Percentiles rank a stretch among this genome's conserved stretches.
phyloP scores from a whole-genome alignment of 345 rosid genomes.

The Bretschneidera sinensis region DNA sequence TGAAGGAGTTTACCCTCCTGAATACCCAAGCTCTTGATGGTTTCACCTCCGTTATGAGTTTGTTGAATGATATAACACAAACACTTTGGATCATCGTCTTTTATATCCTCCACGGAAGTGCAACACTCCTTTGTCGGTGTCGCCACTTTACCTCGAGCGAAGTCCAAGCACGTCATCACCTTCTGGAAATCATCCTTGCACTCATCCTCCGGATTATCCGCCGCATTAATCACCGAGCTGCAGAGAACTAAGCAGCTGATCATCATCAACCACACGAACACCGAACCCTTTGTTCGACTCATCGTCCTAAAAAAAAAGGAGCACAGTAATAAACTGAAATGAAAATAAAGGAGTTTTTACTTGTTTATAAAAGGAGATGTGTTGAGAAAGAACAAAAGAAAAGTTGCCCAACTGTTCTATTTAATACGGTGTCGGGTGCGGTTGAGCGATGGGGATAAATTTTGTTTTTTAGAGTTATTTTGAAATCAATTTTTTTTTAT shows the following conservation, averaged over 20 bases:
- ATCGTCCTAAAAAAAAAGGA: too few relatives aligned
- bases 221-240: neutral
- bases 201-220: slow-evolving; percentile 14
- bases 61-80: slow-evolving; percentile 69
- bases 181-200: slow-evolving; percentile 47
- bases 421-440: too few relatives aligned
- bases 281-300: neutral
- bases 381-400: too few relatives aligned
- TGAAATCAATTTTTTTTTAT: too few relatives aligned
- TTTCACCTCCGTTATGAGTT: slow-evolving; percentile 41
- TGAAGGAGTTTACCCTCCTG: slow-evolving; percentile 59
- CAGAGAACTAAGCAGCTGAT: neutral
- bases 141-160: slow-evolving; percentile 53
- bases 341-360: too few relatives aligned
- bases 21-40: slow-evolving; percentile 59
- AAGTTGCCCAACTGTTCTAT: too few relatives aligned
- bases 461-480: too few relatives aligned
- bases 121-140: slow-evolving; percentile 66
- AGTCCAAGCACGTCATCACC: slow-evolving; percentile 57
- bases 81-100: slow-evolving; percentile 66
- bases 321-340: too few relatives aligned
- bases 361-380: too few relatives aligned
- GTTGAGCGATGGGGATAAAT: too few relatives aligned
- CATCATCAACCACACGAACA: neutral
- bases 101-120: slow-evolving; percentile 39